Evolutionary conservation across 1,139 yeast species (phyloP).

Genomic region (Debaryomyces fabryi): DNA sequence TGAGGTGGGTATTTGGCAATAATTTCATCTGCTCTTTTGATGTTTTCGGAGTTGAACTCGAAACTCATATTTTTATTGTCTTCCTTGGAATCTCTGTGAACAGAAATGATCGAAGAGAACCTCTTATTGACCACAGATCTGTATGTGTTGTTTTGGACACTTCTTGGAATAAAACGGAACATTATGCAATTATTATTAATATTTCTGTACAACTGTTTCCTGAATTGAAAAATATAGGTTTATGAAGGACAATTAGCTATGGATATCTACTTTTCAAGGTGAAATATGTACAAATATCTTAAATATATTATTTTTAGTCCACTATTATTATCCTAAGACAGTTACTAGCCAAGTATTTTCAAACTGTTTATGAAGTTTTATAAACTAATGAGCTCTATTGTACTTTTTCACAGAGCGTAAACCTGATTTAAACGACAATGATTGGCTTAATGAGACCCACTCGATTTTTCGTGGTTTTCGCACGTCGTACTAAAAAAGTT

Average conservation of each 20-base stretch:
- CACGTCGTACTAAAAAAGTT: neutral
- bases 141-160: constrained; percentile 5
- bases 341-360: neutral
- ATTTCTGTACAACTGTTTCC: neutral
- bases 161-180: constrained; percentile 18
- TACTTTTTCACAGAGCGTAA: constrained; percentile 9
- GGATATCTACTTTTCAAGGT: neutral
- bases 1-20: constrained; percentile 83
- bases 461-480: neutral
- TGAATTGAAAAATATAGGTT: neutral
- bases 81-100: constrained; percentile 71
- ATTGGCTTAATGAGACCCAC: constrained; percentile 4
- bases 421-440: constrained; percentile 6
- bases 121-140: constrained; percentile 21
- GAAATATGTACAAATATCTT: neutral
- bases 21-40: constrained; percentile 69
- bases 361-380: neutral
- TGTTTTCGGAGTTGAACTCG: constrained; percentile 73
- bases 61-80: constrained; percentile 74
- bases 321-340: neutral
- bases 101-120: constrained; percentile 53
- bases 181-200: constrained; percentile 10
- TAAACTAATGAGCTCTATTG: constrained; percentile 1
- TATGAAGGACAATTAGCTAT: neutral
- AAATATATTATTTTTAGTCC: neutral